Evolutionary conservation across 129 eudicot species (phyloP).

Genomic region (Centaurea solstitialis): DNA sequence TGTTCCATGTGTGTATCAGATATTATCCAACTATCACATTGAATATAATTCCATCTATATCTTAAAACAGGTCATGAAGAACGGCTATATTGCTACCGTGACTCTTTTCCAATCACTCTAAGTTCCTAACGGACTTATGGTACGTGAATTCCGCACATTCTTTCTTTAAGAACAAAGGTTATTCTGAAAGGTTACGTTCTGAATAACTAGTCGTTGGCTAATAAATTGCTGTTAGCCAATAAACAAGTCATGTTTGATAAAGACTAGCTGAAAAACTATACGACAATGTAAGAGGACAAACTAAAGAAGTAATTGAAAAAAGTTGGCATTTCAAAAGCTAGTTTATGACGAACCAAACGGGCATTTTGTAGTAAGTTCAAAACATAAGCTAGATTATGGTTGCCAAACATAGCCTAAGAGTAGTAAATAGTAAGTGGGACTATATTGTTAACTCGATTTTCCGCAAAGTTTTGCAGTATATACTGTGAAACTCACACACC

Average conservation of each 20-base stretch:
- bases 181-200: neutral
- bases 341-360: too few relatives aligned
- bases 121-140: slow-evolving; percentile 32
- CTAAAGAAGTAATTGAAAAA: neutral
- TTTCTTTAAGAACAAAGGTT: neutral
- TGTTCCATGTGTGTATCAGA: neutral
- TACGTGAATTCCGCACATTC: slow-evolving; percentile 7
- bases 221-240: neutral
- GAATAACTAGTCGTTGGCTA: neutral
- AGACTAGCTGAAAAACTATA: neutral
- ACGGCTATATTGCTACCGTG: slow-evolving; percentile 89
- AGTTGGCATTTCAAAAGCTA: too few relatives aligned
- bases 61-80: slow-evolving; percentile 77
- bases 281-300: neutral
- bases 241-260: neutral
- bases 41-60: slow-evolving; percentile 13
- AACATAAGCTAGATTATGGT: neutral
- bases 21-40: neutral
- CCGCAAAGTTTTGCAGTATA: too few relatives aligned
- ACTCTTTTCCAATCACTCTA: slow-evolving; percentile 79
- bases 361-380: too few relatives aligned
- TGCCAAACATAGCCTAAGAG: neutral
- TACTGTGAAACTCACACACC: too few relatives aligned
- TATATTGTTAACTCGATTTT: too few relatives aligned
- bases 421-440: too few relatives aligned